phyloP scores from a whole-genome alignment of 1,284 basidiomycete species.

The Xanthoconium separans region DNA sequence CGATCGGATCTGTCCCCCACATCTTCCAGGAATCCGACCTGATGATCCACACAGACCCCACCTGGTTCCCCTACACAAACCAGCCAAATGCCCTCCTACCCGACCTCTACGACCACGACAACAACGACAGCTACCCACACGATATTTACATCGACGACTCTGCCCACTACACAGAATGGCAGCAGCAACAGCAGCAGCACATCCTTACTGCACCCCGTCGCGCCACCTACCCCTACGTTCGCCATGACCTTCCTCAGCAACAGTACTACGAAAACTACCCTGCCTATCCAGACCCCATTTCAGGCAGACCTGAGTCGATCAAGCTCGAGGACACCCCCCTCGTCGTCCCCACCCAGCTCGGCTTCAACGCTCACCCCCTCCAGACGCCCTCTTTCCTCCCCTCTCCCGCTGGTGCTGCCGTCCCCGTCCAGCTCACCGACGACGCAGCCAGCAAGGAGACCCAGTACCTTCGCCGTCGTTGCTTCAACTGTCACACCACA shows the following conservation, averaged over 20 bases:
- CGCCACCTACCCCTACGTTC: slow-evolving; percentile 71
- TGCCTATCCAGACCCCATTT: slow-evolving; percentile 29
- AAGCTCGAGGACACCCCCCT: slow-evolving; percentile 64
- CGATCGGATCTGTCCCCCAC: slow-evolving; percentile 49
- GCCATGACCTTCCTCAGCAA: slow-evolving; percentile 54
- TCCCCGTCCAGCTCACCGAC: slow-evolving; percentile 81
- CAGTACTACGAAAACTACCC: slow-evolving; percentile 32
- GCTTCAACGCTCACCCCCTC: slow-evolving; percentile 29
- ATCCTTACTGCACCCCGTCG: slow-evolving; percentile 48
- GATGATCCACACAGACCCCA: slow-evolving; percentile 35
- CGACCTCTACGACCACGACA: slow-evolving; percentile 65
- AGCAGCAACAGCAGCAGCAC: slow-evolving; percentile 25
- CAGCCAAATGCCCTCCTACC: slow-evolving; percentile 57
- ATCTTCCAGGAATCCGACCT: slow-evolving; percentile 47
- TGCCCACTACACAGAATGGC: slow-evolving; percentile 39
- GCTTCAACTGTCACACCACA: slow-evolving; percentile 86
- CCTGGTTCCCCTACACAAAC: slow-evolving; percentile 34
- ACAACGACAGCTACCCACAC: slow-evolving; percentile 27
- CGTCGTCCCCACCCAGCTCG: slow-evolving; percentile 59
- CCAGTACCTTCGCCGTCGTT: slow-evolving; percentile 78
- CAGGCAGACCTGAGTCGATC: slow-evolving; percentile 42
- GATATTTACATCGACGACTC: slow-evolving; percentile 40
- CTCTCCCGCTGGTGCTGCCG: slow-evolving; percentile 37
- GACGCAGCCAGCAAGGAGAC: slow-evolving; percentile 85
- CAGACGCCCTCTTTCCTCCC: slow-evolving; percentile 30